Evolutionary conservation across 2,329 filamentous ascomycete genomes (phyloP).

Genomic region (Geosmithia putterillii): DNA sequence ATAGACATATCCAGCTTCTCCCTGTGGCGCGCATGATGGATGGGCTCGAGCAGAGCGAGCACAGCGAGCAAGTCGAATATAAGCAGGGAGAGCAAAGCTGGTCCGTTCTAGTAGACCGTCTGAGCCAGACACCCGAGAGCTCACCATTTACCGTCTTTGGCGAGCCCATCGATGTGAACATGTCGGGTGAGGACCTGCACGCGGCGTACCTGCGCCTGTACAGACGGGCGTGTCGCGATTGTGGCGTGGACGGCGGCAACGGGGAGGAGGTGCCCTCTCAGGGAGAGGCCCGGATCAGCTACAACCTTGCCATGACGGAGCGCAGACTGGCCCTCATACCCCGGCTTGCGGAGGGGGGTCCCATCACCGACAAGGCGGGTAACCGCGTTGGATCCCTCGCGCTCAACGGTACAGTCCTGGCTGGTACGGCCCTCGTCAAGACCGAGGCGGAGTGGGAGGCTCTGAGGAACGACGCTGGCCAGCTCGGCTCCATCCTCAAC

Average conservation of each 20-base stretch:
- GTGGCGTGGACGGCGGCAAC: conserved; percentile 8
- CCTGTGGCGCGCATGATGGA: conserved; percentile 51
- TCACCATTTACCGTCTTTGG: conserved; percentile 34
- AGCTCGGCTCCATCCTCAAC: conserved; percentile 10
- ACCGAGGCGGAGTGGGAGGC: conserved; percentile 43
- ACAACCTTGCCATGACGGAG: conserved; percentile 50
- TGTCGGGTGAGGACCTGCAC: conserved; percentile 23
- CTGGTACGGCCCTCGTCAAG: conserved; percentile 52
- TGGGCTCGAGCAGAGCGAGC: conserved; percentile 28
- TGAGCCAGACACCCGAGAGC: conserved; percentile 10
- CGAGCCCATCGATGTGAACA: conserved; percentile 19
- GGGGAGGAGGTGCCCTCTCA: conserved; percentile 13
- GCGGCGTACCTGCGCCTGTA: conserved; percentile 35
- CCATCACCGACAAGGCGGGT: conserved; percentile 13
- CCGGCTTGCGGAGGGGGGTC: conserved; percentile 35
- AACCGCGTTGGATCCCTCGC: conserved; percentile 29
- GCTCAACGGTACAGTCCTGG: conserved; percentile 51
- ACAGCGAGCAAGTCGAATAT: too few species aligned
- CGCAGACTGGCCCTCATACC: conserved; percentile 41
- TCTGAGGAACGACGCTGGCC: conserved; percentile 23
- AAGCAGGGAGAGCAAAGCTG: conserved; percentile 19
- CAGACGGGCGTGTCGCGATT: conserved; percentile 25
- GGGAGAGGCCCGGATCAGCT: conserved; percentile 42
- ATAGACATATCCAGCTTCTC: conserved; percentile 61
- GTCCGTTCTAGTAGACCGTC: conserved; percentile 32